Conservation (phyloP, 2,329 filamentous ascomycete species). For the Paecilomyces sp. region DNA sequence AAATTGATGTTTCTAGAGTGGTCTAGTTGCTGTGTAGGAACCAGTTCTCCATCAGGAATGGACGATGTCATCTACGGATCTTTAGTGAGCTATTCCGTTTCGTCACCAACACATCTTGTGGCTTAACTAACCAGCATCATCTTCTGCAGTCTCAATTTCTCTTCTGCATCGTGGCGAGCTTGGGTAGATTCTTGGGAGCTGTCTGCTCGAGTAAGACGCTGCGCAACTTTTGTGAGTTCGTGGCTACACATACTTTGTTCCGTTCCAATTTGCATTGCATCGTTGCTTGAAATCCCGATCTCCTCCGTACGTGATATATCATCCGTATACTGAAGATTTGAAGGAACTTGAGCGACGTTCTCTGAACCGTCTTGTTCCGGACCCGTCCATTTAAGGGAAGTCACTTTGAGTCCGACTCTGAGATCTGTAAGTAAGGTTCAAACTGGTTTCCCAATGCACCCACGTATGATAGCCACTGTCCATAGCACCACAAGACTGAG, state of each 20-base stretch:
- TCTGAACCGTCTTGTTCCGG: conserved; percentile 16
- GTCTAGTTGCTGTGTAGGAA: conserved; percentile 21
- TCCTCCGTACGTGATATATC: conserved; percentile 15
- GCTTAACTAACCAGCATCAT: conserved; percentile 20
- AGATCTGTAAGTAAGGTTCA: conserved; percentile 6
- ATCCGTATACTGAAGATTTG: conserved; percentile 23
- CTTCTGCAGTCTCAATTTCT: conserved; percentile 19
- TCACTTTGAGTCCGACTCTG: conserved; percentile 27
- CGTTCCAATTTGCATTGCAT: not conserved
- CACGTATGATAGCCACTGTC: conserved; percentile 35
- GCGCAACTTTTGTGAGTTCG: not conserved
- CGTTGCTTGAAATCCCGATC: conserved; percentile 16
- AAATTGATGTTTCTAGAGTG: conserved; percentile 1
- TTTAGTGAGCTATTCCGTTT: conserved; percentile 2
- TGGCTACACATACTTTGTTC: not conserved
- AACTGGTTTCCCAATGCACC: conserved; percentile 1
- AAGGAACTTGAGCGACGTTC: conserved; percentile 16
- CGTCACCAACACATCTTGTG: not conserved
- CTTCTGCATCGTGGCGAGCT: conserved; percentile 15
- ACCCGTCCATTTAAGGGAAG: conserved; percentile 24
- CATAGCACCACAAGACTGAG: conserved; percentile 23
- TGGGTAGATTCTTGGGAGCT: conserved; percentile 16
- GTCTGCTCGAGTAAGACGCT: not conserved
- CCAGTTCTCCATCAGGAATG: conserved; percentile 16
- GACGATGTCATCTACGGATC: conserved; percentile 13